A percentile compares a stretch with the other conserved stretches of the same genome.
Conservation (phyloP, 805 yeast genomes). For the Yarrowia porcina region DNA sequence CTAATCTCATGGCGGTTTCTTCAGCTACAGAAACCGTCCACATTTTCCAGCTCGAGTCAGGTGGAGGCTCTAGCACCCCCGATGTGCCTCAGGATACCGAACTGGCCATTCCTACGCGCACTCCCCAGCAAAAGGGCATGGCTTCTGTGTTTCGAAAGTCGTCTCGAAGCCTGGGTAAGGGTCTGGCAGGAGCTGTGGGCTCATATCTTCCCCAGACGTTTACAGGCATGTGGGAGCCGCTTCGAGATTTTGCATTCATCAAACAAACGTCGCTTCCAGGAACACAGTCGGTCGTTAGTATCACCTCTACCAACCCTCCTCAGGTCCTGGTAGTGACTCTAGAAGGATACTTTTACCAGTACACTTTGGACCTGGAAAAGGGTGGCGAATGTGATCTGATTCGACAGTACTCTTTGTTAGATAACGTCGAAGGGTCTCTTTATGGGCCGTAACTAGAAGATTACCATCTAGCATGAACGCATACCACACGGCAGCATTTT, state of each 20-base stretch:
- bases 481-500: background rate
- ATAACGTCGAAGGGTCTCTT: constrained; percentile 27
- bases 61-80: constrained; percentile 7
- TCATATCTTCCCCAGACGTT: constrained; percentile 79
- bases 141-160: constrained; percentile 39
- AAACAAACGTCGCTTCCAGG: constrained; percentile 52
- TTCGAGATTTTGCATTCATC: constrained; percentile 83
- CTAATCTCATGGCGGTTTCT: constrained; percentile 71
- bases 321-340: constrained; percentile 68
- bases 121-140: constrained; percentile 28
- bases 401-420: constrained; percentile 59
- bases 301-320: constrained; percentile 36
- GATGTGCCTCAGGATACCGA: constrained; percentile 9
- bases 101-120: background rate
- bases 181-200: constrained; percentile 74
- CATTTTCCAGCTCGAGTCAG: constrained; percentile 58
- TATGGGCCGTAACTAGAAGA: background rate
- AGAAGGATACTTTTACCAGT: constrained; percentile 77
- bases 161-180: constrained; percentile 39
- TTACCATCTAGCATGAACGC: background rate
- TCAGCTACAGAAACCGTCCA: constrained; percentile 92
- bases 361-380: constrained; percentile 75
- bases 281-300: constrained; percentile 38
- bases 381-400: constrained; percentile 91
- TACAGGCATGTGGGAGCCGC: constrained; percentile 78